Evolutionary conservation across 441 rosid species (phyloP).

Genomic region (Croton laevigatus): DNA sequence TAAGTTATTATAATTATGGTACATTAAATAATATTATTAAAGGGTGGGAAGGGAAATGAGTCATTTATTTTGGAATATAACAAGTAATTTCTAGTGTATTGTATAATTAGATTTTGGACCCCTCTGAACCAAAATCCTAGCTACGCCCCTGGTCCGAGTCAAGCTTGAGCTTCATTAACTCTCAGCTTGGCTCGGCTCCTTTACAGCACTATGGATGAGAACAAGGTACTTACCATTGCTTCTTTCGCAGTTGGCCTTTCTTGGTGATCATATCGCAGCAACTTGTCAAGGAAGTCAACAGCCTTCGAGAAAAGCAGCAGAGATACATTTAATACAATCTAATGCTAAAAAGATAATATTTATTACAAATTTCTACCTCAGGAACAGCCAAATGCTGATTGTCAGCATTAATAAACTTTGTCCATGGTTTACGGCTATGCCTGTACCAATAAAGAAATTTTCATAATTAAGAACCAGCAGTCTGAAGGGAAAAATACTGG

Average conservation of each 20-base stretch:
- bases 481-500: background rate
- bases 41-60: too few relatives aligned
- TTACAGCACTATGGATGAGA: too few relatives aligned
- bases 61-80: too few relatives aligned
- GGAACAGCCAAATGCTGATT: conserved; percentile 89
- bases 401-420: conserved; percentile 76
- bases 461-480: conserved; percentile 17
- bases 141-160: too few relatives aligned
- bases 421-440: conserved; percentile 93
- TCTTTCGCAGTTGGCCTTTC: conserved; percentile 98
- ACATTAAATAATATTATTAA: too few relatives aligned
- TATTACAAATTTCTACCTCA: conserved; percentile 49
- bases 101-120: too few relatives aligned
- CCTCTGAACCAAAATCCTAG: too few relatives aligned
- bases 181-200: too few relatives aligned
- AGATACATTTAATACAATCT: background rate
- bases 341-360: background rate
- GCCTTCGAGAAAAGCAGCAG: conserved; percentile 45
- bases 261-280: conserved; percentile 95
- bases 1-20: too few relatives aligned
- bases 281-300: conserved; percentile 89
- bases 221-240: conserved; percentile 66
- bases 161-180: too few relatives aligned
- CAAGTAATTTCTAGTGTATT: too few relatives aligned
- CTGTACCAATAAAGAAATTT: conserved; percentile 31